Base-by-base conservation (phyloP, 495 filamentous ascomycete species). In the Annulohypoxylon nitens region DNA sequence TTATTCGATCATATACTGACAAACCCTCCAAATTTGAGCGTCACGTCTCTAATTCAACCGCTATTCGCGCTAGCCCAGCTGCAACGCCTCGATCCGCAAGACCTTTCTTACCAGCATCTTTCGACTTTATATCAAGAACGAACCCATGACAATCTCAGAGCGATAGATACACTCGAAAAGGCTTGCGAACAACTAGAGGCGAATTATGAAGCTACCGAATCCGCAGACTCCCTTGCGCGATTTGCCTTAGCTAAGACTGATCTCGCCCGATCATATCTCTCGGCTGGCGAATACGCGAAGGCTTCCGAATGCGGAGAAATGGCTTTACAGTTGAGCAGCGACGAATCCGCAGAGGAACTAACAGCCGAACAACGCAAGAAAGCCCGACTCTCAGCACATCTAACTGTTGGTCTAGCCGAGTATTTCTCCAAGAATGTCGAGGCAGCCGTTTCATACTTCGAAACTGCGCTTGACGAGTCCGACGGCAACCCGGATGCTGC, bases 191-290 rank as follows among this genome's bases (percentile, higher is more conserved):
- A 81, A 0, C 85, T 93, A 55, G 97, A 98, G 78, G 84, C 87
- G 2, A 90, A 92, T 45, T 98, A 96, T 77, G 97, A 98, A 80
- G 82, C 85, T 0, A 90, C 93, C 0, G 95, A 98, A 75, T 93
- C 92, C 0, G 77, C 89, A 3, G 78, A 88, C 10, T 86, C 93
- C 14, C 88, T 98, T 18, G 88, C 88, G 10, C 88, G 83, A 41
- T 98, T 92, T 79, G 90, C 93, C 10, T 87, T 94, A 58, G 93
- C 91, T n/a, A 97, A 95, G 78, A 86, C 92, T 7, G 97, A 98
- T 78, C 88, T 97, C 20, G 92, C 93, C 12, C 90, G 97, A 30
- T 88, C 88, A 45, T 87, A 92, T 33, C 88, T 98, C 1, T 92
- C 94, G 4, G 81, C 85, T 14, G 82, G 87, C 8, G 79, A 87